Evolutionary conservation across 805 yeast species (phyloP), one percentile per base, ranked within the genome.

Genomic region (Teunomyces kruisii): DNA sequence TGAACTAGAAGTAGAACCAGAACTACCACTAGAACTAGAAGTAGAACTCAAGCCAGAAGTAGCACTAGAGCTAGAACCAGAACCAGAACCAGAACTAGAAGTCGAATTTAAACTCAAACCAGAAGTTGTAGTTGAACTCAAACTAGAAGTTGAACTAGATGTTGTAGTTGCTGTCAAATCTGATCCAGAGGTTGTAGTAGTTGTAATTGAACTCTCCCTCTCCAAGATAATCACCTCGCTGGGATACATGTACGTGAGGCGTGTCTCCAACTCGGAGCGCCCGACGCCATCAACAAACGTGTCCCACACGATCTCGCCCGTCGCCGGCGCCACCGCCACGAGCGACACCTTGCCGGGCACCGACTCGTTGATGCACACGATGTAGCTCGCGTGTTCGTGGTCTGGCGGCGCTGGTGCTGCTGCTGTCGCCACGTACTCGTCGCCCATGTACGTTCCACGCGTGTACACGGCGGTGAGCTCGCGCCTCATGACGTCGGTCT

Each of bases 271-370:
- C 50, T 84, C 84, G 33, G 68, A 75, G n/a, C 84, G 72, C 9
- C 79, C 49, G 9, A 67, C 61, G 14, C 73, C 72, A 56, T 90
- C 97, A 3, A 59, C 58, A 57, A 94, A 89, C 7, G 65, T 64
- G 60, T 94, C 98, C 50, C 79, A 80, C 0, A 87, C 61, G 3
- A 90, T 76, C 37, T 85, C 88, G 0, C 97, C 97, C 0, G 91
- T 83, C 1, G 79, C 62, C 0, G 88, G 83, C 61, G 86, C 83
- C 13, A 83, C 79, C 8, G 89, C 82, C 31, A 88, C 74, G 3
- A 28, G 74, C 56, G 8, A 42, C 32, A 30, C 39, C 39, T 32
- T 29, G n/a, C 24, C 51, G 44, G 13, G 48, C 26, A 27, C 28
- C 44, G 42, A 50, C 28, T 59, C 67, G 39, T 64, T 54, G 3